A percentile compares a stretch with the other conserved stretches of the same genome.
Evolutionary conservation across 768 basidiomycete genomes (phyloP).

Genomic region (Stropharia rugosoannulata): DNA sequence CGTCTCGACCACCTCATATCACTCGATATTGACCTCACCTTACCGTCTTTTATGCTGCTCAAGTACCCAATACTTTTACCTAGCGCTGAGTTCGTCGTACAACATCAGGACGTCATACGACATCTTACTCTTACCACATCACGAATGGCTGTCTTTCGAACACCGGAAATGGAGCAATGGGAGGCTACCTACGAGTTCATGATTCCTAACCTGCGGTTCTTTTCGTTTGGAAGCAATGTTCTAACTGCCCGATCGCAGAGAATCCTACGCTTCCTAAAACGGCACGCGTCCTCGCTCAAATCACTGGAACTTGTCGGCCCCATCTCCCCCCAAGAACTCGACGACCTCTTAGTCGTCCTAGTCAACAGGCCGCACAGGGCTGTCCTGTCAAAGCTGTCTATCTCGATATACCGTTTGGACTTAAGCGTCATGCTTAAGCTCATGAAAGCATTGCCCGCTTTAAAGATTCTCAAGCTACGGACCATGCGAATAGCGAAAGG

Average conservation of each 20-base stretch:
- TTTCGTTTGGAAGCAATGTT: conserved; percentile 5
- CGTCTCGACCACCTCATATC: not conserved
- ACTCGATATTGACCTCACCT: not conserved
- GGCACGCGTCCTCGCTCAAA: not conserved
- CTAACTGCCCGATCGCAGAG: not conserved
- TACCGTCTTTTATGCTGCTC: not conserved
- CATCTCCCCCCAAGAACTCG: conserved; percentile 1
- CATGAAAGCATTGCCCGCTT: not conserved
- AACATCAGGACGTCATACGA: not conserved
- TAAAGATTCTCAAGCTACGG: conserved; percentile 5
- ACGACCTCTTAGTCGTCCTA: not conserved
- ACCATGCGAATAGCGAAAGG: conserved; percentile 5
- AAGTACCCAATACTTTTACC: not conserved
- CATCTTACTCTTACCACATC: not conserved
- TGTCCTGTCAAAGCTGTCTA: not conserved
- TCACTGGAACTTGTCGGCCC: conserved; percentile 4
- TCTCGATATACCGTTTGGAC: conserved; percentile 7
- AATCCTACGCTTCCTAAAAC: not conserved
- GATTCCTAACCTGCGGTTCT: not conserved
- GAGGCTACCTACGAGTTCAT: not conserved
- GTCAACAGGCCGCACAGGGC: not conserved
- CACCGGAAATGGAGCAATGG: not conserved
- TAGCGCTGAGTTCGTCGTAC: not conserved
- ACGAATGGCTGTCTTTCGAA: not conserved
- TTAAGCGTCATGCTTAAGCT: not conserved